Evolutionary conservation across 78 protist genomes (phyloP), one percentile per base, ranked within the genome.

Genomic region (Parvularia atlantis): DNA sequence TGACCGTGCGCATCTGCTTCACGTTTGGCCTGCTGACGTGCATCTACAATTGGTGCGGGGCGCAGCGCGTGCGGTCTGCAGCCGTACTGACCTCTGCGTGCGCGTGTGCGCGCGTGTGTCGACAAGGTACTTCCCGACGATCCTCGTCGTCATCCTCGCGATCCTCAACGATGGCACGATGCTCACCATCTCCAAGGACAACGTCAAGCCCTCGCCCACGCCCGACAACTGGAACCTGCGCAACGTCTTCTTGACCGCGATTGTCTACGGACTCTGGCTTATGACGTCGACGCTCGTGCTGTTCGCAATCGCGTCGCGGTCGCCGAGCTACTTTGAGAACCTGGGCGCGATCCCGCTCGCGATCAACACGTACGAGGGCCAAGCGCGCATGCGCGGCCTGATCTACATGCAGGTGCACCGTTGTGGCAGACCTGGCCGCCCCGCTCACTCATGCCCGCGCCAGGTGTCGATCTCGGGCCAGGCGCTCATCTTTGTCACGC

Each of bases 141-240:
- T 88, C 59, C 67, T 84, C 57, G 69, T 85, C 19, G 92, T 88
- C 56, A 59, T 88, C 64, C 66, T 88, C 53, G 89, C 92, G 22
- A 53, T 88, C 61, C 57, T 82, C 31, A 88, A 83, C 62, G 92
- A 88, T 67, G 88, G 88, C 28, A 84, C 92, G 37, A 83, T 88
- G 76, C 56, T 88, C 6, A 77, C 92, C 3, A 69, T 88, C 31
- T 54, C 87, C 53, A 81, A 83, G 65, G 92, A 88, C 66, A 69
- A 81, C 41, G 92, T 87, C 30, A 57, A 39, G 19, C 86, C 92
- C 41, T 35, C 72, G 37, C 50, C 17, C 31, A 74, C 43, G 48
- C 92, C 92, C 24, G 88, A 87, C 68, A 43, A 37, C 20, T 87
- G 92, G 92, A 4, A 9, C 46, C 46, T 41, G 46, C 4, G 19